These are phyloP conservation scores for Drosera capensis DNA, from an alignment of 148 eudicot species.

Conservation along the genomic window DNA sequence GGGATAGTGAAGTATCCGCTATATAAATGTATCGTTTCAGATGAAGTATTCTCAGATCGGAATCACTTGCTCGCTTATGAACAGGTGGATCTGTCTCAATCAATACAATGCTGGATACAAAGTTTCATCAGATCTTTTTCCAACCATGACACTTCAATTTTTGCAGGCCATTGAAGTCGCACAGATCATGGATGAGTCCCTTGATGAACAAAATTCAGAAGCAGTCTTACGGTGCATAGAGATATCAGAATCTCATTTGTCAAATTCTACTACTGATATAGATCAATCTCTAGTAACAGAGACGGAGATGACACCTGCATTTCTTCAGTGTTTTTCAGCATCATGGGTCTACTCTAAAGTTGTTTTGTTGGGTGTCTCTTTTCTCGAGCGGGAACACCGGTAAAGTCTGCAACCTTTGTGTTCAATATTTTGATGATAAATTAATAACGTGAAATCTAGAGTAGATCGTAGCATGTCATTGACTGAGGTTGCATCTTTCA, in stretches of 20 bases:
- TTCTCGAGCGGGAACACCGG: slow-evolving; percentile 72
- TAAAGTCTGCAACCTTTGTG: slow-evolving; percentile 13
- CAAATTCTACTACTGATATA: slow-evolving; percentile 15
- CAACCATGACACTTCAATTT: background rate
- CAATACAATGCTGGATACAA: slow-evolving; percentile 6
- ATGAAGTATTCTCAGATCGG: slow-evolving; percentile 37
- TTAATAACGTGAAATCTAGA: too few species aligned
- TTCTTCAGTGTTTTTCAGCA: slow-evolving; percentile 57
- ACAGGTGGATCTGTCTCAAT: slow-evolving; percentile 39
- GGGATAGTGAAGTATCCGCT: slow-evolving; percentile 72
- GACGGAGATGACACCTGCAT: slow-evolving; percentile 20
- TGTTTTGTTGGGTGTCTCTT: slow-evolving; percentile 65
- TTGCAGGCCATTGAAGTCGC: slow-evolving; percentile 78
- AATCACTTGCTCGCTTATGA: slow-evolving; percentile 69
- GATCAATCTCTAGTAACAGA: slow-evolving; percentile 17
- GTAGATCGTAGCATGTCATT: too few species aligned
- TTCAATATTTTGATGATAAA: background rate
- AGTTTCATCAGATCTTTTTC: slow-evolving; percentile 7
- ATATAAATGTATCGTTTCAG: slow-evolving; percentile 47
- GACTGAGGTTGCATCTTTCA: too few species aligned
- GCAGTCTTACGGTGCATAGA: slow-evolving; percentile 45
- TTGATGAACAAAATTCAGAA: slow-evolving; percentile 47
- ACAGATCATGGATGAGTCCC: slow-evolving; percentile 74
- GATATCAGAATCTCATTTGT: slow-evolving; percentile 37
- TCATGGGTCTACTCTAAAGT: slow-evolving; percentile 79